Percentiles rank a stretch among this genome's conserved stretches.
Conservation (phyloP, 169 alveolate genomes). For the Fabrea salina region DNA sequence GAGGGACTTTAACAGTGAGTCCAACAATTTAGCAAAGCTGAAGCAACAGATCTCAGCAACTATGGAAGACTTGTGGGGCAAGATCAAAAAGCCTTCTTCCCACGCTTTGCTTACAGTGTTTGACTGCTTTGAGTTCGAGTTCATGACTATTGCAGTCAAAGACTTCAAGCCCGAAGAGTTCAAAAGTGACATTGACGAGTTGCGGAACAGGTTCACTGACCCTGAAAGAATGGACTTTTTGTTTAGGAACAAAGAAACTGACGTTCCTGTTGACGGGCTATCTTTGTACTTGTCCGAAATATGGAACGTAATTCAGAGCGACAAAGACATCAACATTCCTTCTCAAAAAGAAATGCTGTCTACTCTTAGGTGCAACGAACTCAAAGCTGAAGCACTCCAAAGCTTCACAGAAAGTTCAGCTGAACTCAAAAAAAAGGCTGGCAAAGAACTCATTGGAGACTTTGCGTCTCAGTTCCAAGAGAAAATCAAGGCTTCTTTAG, state of each 20-base stretch:
- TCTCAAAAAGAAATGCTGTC: constrained; percentile 75
- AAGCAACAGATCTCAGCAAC: constrained; percentile 46
- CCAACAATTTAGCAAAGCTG: constrained; percentile 41
- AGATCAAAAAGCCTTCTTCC: constrained; percentile 59
- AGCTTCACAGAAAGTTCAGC: neutral
- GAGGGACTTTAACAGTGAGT: constrained; percentile 65
- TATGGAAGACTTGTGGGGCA: constrained; percentile 62
- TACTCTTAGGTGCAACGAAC: constrained; percentile 65
- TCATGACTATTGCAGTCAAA: constrained; percentile 61
- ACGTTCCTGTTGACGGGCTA: constrained; percentile 46
- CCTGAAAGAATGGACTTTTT: constrained; percentile 27
- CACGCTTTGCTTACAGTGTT: constrained; percentile 44
- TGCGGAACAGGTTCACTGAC: constrained; percentile 51
- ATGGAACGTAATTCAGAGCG: constrained; percentile 40
- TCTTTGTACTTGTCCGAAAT: constrained; percentile 33
- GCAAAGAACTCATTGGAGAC: neutral
- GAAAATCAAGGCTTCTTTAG: neutral
- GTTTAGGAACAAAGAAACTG: constrained; percentile 37
- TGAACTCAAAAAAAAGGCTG: neutral
- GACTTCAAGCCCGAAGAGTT: constrained; percentile 52
- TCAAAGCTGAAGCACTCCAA: constrained; percentile 54
- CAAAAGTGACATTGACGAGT: constrained; percentile 28
- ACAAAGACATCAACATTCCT: constrained; percentile 49
- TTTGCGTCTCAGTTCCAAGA: neutral
- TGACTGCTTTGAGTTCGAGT: constrained; percentile 73